Evolutionary conservation across 768 basidiomycete genomes (phyloP), one percentile per base, ranked within the genome.

Genomic region (Baorangia bicolor): DNA sequence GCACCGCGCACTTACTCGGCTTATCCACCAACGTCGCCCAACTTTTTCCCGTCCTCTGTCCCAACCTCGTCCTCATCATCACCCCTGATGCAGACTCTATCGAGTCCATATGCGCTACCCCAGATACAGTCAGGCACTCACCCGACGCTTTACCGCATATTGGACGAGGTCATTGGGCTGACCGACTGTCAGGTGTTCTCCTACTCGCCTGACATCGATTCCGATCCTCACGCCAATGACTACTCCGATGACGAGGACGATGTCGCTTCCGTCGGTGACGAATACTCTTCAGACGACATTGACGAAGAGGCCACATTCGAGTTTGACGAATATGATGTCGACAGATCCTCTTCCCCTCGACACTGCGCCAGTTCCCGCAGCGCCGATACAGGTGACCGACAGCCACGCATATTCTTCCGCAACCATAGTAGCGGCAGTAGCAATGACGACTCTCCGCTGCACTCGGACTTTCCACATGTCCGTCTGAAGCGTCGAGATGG

Each of bases 161-260:
- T 99, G 42, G 87, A 94, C 79, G 88, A 94, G 41, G 89, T 91
- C 65, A 91, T 99, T 61, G 88, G 89, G 23, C 80, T 99, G 23
- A 75, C 83, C 38, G 94, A 98, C 58, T 97, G 93, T 77, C 95
- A 98, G 69, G 94, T 98, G 55, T 99, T 88, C 74, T 90, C 92
- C 3, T 99, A 94, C 77, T 81, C 84, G 38, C 97, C 96, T 44
- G 93, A 96, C 73, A 86, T 90, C 56, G 93, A 96, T 61, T 87
- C 88, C 25, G 97, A 99, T 75, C 97, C 97, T 1, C 94, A 98
- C 62, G 91, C 90, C 41, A 84, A 85, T 67, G 86, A 92, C 75
- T 82, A 86, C 65, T 82, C 83, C 27, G 87, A 90, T 64, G 88
- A 88, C 67, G 88, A 90, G 62, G 88, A 90, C 60, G 90, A 91